phyloP scores from a whole-genome alignment of 2,329 filamentous ascomycete species.

The Tricladium varicosporioides region DNA sequence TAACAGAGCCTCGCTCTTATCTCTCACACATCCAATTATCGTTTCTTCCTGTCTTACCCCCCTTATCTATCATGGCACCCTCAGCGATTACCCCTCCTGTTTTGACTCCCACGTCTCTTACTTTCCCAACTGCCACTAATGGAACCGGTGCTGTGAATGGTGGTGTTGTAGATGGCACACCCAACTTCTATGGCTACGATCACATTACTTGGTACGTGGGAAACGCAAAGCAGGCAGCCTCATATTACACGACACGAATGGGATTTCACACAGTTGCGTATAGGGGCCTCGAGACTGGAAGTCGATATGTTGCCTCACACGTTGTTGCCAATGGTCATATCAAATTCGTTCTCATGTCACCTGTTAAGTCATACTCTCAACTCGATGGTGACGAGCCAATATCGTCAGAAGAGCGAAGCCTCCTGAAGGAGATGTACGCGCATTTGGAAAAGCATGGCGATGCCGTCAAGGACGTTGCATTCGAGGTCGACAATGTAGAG shows the following conservation, averaged over 20 bases:
- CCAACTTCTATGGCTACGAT: slow-evolving; percentile 79
- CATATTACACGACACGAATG: slow-evolving; percentile 84
- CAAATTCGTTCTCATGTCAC: slow-evolving; percentile 81
- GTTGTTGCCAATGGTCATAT: slow-evolving; percentile 76
- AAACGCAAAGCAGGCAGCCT: slow-evolving; percentile 92
- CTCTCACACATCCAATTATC: background rate
- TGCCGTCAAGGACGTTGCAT: slow-evolving; percentile 91
- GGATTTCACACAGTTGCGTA: slow-evolving; percentile 84
- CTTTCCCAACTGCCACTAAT: slow-evolving; percentile 41
- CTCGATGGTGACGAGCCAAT: slow-evolving; percentile 60
- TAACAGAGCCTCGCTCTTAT: background rate
- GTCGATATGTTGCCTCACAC: slow-evolving; percentile 76
- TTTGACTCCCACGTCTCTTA: slow-evolving; percentile 31
- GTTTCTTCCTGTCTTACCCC: background rate
- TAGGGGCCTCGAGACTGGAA: slow-evolving; percentile 83
- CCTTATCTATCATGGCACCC: slow-evolving; percentile 24
- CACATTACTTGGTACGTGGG: slow-evolving; percentile 96
- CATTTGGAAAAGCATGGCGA: slow-evolving; percentile 89
- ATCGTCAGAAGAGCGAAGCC: slow-evolving; percentile 57
- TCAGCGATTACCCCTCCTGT: slow-evolving; percentile 25
- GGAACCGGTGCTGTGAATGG: slow-evolving; percentile 54
- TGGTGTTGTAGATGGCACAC: slow-evolving; percentile 37
- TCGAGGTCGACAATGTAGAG: slow-evolving; percentile 87
- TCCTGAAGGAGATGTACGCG: slow-evolving; percentile 72
- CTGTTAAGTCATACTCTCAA: slow-evolving; percentile 61